These are phyloP conservation scores for Sarcomyxa edulis DNA, from an alignment of 768 basidiomycete species.

Conservation along the genomic window DNA sequence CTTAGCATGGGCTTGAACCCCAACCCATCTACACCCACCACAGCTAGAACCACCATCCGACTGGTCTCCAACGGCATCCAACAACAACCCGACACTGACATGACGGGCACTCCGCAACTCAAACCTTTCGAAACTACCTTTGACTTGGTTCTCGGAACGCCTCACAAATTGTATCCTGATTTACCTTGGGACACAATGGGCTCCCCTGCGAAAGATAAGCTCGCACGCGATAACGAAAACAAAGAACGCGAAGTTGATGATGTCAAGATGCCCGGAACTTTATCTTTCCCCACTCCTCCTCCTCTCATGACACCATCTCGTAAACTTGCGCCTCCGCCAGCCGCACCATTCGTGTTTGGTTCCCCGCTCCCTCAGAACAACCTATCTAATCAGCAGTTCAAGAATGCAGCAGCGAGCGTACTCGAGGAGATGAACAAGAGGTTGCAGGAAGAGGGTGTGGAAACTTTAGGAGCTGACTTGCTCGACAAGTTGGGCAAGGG, in stretches of 20 bases:
- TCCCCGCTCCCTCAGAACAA: constrained; percentile 64
- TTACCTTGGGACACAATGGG: constrained; percentile 27
- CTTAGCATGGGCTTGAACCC: constrained; percentile 54
- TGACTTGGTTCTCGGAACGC: constrained; percentile 61
- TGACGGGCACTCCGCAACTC: constrained; percentile 52
- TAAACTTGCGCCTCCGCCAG: constrained; percentile 8
- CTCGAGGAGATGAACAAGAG: constrained; percentile 81
- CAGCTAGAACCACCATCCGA: constrained; percentile 49
- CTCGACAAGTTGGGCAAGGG: constrained; percentile 2
- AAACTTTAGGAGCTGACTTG: constrained; percentile 21
- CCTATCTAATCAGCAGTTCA: constrained; percentile 64
- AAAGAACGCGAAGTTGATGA: neutral
- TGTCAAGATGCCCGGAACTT: constrained; percentile 9
- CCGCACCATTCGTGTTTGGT: constrained; percentile 66
- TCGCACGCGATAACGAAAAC: neutral
- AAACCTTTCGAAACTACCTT: constrained; percentile 63
- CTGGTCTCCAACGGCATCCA: constrained; percentile 34
- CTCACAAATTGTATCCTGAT: constrained; percentile 35
- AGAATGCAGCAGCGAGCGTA: constrained; percentile 59
- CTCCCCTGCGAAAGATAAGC: neutral
- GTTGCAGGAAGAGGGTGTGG: constrained; percentile 51
- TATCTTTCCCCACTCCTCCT: constrained; percentile 10
- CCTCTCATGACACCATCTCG: neutral
- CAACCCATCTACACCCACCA: constrained; percentile 41
- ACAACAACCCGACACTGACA: constrained; percentile 4